A percentile compares a stretch with the other conserved stretches of the same genome.
Conservation (phyloP, 2,329 filamentous ascomycete species). For the Bipolaris zeicola region DNA sequence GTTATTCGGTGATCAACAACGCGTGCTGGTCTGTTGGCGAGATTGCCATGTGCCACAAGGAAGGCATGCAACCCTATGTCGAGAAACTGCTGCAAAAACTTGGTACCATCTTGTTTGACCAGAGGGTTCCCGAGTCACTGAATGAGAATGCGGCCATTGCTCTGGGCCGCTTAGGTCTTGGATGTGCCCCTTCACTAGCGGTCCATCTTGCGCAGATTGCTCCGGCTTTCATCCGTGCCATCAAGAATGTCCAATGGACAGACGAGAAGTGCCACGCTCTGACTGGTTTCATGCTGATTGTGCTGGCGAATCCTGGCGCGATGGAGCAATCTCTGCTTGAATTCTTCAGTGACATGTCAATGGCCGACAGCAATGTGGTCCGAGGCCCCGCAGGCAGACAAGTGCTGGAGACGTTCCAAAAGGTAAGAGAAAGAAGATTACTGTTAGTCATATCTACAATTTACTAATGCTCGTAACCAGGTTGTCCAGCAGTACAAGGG, state of each 20-base stretch:
- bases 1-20: constrained; percentile 95
- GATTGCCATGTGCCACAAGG: constrained; percentile 78
- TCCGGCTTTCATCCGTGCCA: constrained; percentile 77
- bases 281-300: constrained; percentile 83
- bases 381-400: constrained; percentile 64
- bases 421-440: constrained; percentile 56
- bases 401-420: constrained; percentile 70
- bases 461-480: constrained; percentile 38
- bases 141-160: constrained; percentile 95
- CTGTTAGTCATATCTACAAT: background rate
- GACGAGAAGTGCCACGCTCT: constrained; percentile 96
- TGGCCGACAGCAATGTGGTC: constrained; percentile 63
- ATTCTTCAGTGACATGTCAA: constrained; percentile 84
- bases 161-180: constrained; percentile 82
- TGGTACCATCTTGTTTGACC: constrained; percentile 81
- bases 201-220: constrained; percentile 81
- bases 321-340: constrained; percentile 85
- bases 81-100: constrained; percentile 77
- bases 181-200: constrained; percentile 76
- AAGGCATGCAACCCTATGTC: constrained; percentile 75
- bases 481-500: constrained; percentile 60
- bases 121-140: constrained; percentile 82
- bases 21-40: constrained; percentile 97
- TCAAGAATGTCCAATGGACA: constrained; percentile 83
- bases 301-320: constrained; percentile 84